Base-by-base conservation (phyloP, 495 filamentous ascomycete genomes). In the Lasiosphaeria hispida region DNA sequence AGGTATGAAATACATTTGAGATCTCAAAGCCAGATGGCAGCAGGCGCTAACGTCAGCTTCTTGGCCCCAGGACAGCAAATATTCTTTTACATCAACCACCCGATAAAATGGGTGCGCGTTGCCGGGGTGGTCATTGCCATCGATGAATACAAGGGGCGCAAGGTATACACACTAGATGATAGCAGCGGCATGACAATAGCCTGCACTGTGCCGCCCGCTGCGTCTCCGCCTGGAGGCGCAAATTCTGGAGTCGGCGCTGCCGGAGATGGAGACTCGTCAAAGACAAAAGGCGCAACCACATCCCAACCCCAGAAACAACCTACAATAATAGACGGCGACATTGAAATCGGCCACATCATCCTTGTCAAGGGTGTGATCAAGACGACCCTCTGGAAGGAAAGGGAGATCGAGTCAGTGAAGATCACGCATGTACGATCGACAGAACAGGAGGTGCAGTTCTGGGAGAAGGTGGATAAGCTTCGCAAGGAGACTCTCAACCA, bases 11-110 rank as follows among this genome's bases (percentile, higher is more conserved):
- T 14, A 30, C n/a, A 36, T 37, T 3, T 11, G 17, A 34, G 30
- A 64, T 43, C 18, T 23, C 19, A n/a, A n/a, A 17, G 13, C 18
- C 0, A 13, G 2, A 4, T 10, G 17, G 8, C 35, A 48, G 15
- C 14, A 30, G 2, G 23, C 13, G 14, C 43, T 57, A 36, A 57
- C 48, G 8, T 48, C 30, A 1, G 30, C 19, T n/a, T 33, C 1
- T 10, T 30, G 5, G 5, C 7, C 34, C 18, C 41, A 92, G 87
- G 83, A 52, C 85, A 90, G 69, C 75, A 85, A 63, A 73, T 93
- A 15, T 94, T 83, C 75, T 92, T 93, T 75, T 78, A 87, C 75
- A 66, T 80, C 36, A 97, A 97, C 75, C 91, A 97, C 71, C 94
- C 95, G 0, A 87, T 97, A 58, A 86, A 85, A 78, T 96, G 85